Conservation (phyloP, 2,329 filamentous ascomycete species). For the Fusarium succisae region DNA sequence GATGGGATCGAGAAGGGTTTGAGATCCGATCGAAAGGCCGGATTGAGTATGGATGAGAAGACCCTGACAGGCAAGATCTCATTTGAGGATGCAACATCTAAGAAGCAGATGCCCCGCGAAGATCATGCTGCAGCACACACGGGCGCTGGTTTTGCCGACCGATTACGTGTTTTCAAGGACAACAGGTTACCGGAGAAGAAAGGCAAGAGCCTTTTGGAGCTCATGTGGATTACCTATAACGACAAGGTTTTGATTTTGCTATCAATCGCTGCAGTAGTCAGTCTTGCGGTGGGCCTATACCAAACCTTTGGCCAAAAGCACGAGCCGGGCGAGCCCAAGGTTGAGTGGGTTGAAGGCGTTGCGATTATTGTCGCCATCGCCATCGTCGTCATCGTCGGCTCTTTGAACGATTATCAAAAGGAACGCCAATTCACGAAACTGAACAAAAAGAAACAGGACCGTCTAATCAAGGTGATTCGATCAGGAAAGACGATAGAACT, state of each 20-base stretch:
- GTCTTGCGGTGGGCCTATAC: conserved; percentile 78
- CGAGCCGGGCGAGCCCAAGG: conserved; percentile 58
- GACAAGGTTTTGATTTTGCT: conserved; percentile 82
- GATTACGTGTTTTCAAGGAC: conserved; percentile 76
- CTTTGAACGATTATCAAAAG: conserved; percentile 82
- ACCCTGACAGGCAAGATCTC: conserved; percentile 70
- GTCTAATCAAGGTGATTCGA: conserved; percentile 75
- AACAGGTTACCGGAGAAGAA: conserved; percentile 80
- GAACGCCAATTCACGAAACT: conserved; percentile 81
- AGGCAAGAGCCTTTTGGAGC: conserved; percentile 74
- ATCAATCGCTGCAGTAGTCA: conserved; percentile 75
- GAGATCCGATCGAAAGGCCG: conserved; percentile 74
- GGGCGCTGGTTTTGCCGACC: conserved; percentile 61
- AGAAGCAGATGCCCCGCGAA: conserved; percentile 45
- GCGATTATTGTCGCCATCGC: conserved; percentile 83
- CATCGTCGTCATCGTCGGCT: conserved; percentile 80
- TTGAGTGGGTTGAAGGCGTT: conserved; percentile 85
- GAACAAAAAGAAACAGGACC: conserved; percentile 82
- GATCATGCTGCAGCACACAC: conserved; percentile 11
- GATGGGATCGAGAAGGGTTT: conserved; percentile 82
- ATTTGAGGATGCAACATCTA: conserved; percentile 73
- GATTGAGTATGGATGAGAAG: conserved; percentile 80
- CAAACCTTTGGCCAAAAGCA: conserved; percentile 74
- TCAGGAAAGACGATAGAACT: conserved; percentile 76
- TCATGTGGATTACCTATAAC: conserved; percentile 86